phyloP scores from a whole-genome alignment of 164 flowering plant species.

The Nelumbo lutea region DNA sequence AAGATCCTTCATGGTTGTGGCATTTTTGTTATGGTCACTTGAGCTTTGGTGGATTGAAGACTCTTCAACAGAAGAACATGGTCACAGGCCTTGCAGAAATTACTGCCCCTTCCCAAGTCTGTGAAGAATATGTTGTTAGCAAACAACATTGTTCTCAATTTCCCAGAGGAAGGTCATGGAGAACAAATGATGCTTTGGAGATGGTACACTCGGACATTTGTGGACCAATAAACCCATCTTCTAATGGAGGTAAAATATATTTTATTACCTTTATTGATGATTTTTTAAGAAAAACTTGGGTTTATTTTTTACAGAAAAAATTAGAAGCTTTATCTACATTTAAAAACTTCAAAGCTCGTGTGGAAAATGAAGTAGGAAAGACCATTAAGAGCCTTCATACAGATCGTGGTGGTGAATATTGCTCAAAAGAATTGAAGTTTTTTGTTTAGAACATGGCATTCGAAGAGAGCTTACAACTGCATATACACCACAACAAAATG shows the following conservation, averaged over 20 bases:
- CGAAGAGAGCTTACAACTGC: not conserved
- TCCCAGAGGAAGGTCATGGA: not conserved
- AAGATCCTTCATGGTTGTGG: conserved; percentile 10
- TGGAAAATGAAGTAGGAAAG: not conserved
- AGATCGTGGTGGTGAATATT: conserved; percentile 2
- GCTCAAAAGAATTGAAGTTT: conserved; percentile 1
- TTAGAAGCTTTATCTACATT: not conserved
- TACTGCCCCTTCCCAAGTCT: not conserved
- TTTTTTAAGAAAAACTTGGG: too few species aligned
- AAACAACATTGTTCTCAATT: too few species aligned
- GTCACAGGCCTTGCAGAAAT: not conserved
- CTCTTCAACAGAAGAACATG: too few species aligned
- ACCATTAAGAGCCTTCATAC: not conserved
- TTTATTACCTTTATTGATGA: conserved; percentile 2
- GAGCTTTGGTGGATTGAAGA: too few species aligned
- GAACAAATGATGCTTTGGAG: not conserved
- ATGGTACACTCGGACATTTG: not conserved
- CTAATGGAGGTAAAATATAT: conserved; percentile 5
- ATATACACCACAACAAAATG: conserved; percentile 6
- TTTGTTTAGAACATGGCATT: not conserved
- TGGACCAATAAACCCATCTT: not conserved
- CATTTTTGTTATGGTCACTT: conserved; percentile 1
- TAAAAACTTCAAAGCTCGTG: conserved; percentile 2
- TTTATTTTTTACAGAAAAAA: conserved; percentile 8
- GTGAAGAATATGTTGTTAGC: too few species aligned